A percentile compares a stretch with the other conserved stretches of the same genome.
phyloP scores from a whole-genome alignment of 2,329 filamentous ascomycete species.

The Fusarium newnesense region DNA sequence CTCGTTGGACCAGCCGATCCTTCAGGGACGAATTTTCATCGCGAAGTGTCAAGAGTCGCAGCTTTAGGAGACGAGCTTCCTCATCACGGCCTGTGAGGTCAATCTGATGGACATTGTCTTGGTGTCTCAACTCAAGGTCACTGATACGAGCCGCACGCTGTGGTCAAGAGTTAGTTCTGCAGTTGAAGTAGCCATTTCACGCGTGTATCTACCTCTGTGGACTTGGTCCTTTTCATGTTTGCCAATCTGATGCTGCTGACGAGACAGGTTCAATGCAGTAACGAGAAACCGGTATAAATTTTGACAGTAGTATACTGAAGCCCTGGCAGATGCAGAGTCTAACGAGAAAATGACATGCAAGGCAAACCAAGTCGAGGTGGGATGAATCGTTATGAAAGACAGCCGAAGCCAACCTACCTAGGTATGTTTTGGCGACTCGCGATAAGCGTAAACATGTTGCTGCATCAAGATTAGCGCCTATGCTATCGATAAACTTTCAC shows the following conservation, averaged over 20 bases:
- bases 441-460: conserved; percentile 46
- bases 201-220: conserved; percentile 44
- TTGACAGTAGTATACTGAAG: not conserved
- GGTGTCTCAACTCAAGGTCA: conserved; percentile 76
- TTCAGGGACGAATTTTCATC: conserved; percentile 78
- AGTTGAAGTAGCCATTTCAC: conserved; percentile 33
- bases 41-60: conserved; percentile 76
- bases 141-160: conserved; percentile 60
- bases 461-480: conserved; percentile 37
- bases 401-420: not conserved
- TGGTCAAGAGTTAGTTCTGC: conserved; percentile 30
- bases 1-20: conserved; percentile 68
- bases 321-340: conserved; percentile 3
- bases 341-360: conserved; percentile 12
- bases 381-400: conserved; percentile 16
- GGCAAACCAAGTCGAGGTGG: conserved; percentile 25
- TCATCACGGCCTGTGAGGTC: conserved; percentile 80
- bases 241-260: conserved; percentile 2
- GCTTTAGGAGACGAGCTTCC: conserved; percentile 73
- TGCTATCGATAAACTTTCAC: conserved; percentile 3
- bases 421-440: conserved; percentile 47
- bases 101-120: conserved; percentile 70
- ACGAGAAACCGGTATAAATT: not conserved
- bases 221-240: conserved; percentile 44
- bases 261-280: not conserved